phyloP scores from a whole-genome alignment of 106 monocot species.

The Dendrobium officinale region DNA sequence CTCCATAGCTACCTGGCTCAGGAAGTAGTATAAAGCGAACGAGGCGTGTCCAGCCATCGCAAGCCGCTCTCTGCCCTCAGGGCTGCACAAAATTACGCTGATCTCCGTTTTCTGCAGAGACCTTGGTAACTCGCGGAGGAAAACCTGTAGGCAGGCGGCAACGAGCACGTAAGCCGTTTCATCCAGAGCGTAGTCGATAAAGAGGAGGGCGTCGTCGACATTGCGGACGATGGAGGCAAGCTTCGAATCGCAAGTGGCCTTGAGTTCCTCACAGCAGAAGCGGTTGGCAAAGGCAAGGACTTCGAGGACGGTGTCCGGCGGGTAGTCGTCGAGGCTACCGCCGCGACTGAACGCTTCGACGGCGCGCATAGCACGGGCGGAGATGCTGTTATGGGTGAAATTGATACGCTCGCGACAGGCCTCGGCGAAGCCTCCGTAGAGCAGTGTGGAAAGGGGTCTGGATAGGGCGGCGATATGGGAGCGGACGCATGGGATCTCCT shows the following conservation, averaged over 20 bases:
- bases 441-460: constrained; percentile 50
- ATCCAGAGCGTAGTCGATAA: constrained; percentile 71
- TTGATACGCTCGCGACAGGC: constrained; percentile 59
- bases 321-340: constrained; percentile 15
- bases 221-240: constrained; percentile 45
- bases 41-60: constrained; percentile 64
- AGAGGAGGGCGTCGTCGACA: constrained; percentile 59
- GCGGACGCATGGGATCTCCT: constrained; percentile 68
- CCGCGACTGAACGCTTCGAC: constrained; percentile 44
- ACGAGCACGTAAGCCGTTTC: constrained; percentile 68
- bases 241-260: constrained; percentile 62
- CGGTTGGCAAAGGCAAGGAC: constrained; percentile 77
- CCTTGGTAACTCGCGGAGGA: constrained; percentile 68
- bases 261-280: constrained; percentile 86
- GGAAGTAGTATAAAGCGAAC: constrained; percentile 71
- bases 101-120: constrained; percentile 56
- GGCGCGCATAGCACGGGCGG: constrained; percentile 55
- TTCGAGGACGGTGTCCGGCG: constrained; percentile 57
- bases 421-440: constrained; percentile 84
- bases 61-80: constrained; percentile 53
- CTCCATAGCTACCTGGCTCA: constrained; percentile 90
- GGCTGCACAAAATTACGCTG: constrained; percentile 47
- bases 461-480: constrained; percentile 65
- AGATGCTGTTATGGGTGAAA: constrained; percentile 72
- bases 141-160: constrained; percentile 79